phyloP scores from a whole-genome alignment of 1,284 basidiomycete species.

The Sanghuangporus weigelae region DNA sequence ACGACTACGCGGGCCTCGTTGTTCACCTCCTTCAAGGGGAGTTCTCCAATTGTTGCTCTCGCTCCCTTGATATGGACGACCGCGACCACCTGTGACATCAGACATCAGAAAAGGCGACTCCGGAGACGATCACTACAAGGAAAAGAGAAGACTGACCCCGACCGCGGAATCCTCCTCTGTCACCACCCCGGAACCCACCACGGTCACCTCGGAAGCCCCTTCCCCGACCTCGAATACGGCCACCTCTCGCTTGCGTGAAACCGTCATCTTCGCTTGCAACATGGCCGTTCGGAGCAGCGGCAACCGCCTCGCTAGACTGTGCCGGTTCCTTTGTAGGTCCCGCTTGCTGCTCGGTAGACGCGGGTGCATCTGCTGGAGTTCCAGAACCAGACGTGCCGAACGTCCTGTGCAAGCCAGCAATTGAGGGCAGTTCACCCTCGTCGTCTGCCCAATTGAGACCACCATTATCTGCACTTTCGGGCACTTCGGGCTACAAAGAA shows the following conservation, averaged over 20 bases:
- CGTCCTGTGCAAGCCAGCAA: constrained; percentile 47
- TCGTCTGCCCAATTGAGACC: constrained; percentile 60
- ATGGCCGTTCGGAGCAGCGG: constrained; percentile 20
- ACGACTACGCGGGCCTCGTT: constrained; percentile 34
- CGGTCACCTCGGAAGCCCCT: constrained; percentile 32
- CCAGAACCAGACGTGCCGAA: constrained; percentile 35
- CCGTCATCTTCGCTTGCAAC: constrained; percentile 51
- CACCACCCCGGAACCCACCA: constrained; percentile 30
- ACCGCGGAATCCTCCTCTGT: constrained; percentile 27
- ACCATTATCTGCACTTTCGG: constrained; percentile 39
- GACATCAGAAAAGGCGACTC: neutral
- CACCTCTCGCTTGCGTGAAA: constrained; percentile 46
- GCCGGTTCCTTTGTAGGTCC: constrained; percentile 20
- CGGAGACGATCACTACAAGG: neutral
- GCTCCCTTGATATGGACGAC: constrained; percentile 27
- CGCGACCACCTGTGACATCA: constrained; percentile 7
- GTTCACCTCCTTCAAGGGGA: constrained; percentile 34
- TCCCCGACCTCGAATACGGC: constrained; percentile 27
- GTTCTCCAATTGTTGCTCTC: constrained; percentile 31
- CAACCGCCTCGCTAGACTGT: constrained; percentile 20
- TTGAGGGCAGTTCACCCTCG: constrained; percentile 51
- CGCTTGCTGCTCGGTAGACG: constrained; percentile 26
- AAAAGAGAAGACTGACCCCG: constrained; percentile 6
- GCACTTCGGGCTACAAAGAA: constrained; percentile 20
- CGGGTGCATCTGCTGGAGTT: constrained; percentile 39